Evolutionary conservation across 2,329 filamentous ascomycete genomes (phyloP).

Genomic region (Clarireedia hainanense): DNA sequence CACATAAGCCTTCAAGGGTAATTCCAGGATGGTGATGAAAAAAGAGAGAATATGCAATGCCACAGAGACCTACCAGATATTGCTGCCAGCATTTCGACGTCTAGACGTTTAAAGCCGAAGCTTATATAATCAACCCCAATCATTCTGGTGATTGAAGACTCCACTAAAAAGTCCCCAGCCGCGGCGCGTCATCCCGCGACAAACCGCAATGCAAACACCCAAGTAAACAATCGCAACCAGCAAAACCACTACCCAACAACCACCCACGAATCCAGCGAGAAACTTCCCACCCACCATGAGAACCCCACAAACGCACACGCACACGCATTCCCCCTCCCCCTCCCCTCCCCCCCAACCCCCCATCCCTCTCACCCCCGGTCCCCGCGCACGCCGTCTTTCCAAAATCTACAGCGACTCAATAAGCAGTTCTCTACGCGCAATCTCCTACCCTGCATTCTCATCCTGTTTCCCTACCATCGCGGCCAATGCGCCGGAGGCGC

Average conservation of each 20-base stretch:
- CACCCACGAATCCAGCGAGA: neutral
- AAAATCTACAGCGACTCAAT: constrained; percentile 46
- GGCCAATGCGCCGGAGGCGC: constrained; percentile 39
- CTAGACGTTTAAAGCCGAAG: no score
- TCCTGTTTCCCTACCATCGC: constrained; percentile 56
- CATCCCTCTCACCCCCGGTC: constrained; percentile 38
- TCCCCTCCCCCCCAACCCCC: constrained; percentile 32
- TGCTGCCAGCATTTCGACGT: no score
- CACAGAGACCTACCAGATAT: no score
- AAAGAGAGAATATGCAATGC: no score
- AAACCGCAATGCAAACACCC: neutral
- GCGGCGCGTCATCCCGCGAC: neutral
- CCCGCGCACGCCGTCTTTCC: constrained; percentile 47
- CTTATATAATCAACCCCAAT: neutral
- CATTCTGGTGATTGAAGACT: no score
- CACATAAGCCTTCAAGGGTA: no score
- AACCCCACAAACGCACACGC: constrained; percentile 1
- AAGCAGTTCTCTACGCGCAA: constrained; percentile 44
- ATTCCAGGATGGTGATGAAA: no score
- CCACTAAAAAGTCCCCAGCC: neutral
- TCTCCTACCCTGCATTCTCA: constrained; percentile 50
- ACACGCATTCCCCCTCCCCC: constrained; percentile 19
- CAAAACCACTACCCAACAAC: neutral
- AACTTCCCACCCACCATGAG: neutral
- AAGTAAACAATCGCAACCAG: neutral